Evolutionary conservation across 1,284 basidiomycete species (phyloP).

Genomic region (Flammula alnicola): DNA sequence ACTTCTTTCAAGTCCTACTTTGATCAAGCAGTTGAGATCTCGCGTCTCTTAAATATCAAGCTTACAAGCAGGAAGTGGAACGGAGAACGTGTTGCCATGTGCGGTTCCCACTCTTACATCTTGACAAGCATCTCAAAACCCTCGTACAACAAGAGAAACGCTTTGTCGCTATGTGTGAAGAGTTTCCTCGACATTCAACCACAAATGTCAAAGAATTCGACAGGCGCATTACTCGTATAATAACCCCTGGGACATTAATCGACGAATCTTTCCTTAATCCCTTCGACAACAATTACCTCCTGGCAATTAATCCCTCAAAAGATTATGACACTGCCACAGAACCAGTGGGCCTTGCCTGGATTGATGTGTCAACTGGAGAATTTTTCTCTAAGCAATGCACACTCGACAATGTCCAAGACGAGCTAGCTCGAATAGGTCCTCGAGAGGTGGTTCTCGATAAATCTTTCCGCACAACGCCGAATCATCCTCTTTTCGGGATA

Average conservation of each 20-base stretch:
- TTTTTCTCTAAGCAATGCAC: constrained; percentile 78
- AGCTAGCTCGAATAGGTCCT: constrained; percentile 83
- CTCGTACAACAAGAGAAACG: constrained; percentile 83
- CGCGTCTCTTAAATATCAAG: constrained; percentile 81
- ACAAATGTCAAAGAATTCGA: constrained; percentile 64
- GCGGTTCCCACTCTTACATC: constrained; percentile 86
- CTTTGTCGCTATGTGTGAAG: constrained; percentile 92
- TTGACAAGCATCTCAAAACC: constrained; percentile 86
- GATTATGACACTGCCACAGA: constrained; percentile 15
- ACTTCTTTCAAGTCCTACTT: constrained; percentile 81
- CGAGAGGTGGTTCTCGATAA: constrained; percentile 80
- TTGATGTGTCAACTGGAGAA: constrained; percentile 94
- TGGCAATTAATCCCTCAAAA: constrained; percentile 54
- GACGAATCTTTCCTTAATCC: constrained; percentile 88
- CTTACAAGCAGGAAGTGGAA: constrained; percentile 77
- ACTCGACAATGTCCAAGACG: constrained; percentile 70
- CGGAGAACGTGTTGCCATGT: constrained; percentile 73
- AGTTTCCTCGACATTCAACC: constrained; percentile 62
- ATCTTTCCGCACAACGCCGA: constrained; percentile 39
- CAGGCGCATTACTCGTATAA: constrained; percentile 80
- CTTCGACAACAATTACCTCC: constrained; percentile 87
- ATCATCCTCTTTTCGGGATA: constrained; percentile 50
- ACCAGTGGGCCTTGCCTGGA: constrained; percentile 79
- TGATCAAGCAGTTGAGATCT: constrained; percentile 83
- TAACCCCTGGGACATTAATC: constrained; percentile 92